Base-by-base conservation (phyloP, 2,329 filamentous ascomycete species). In the Blastomyces parvus region DNA sequence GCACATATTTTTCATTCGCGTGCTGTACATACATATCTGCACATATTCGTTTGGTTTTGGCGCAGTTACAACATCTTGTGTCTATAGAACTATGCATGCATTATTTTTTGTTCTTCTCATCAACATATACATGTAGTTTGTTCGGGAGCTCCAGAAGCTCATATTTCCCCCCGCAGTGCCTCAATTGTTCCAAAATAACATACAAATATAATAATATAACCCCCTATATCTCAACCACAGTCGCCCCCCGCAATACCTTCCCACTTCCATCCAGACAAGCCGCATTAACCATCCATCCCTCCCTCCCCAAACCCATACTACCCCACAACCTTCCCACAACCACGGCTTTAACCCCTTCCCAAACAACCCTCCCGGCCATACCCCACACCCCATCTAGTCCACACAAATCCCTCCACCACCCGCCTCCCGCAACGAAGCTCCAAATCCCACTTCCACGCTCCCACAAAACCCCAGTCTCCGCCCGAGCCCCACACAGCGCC, bases 241-340 rank as follows among this genome's bases (percentile, higher is more conserved):
- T 72, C 36, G 71, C 70, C 62, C 78, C 78, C 46, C 68, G 67
- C 62, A 78, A 65, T 53, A 67, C 65, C n/a, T 73, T 74, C 5
- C 71, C 73, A 59, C 72, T 71, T 30, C 71, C 69, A 68, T 77
- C 76, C 70, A 77, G 76, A 65, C 73, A 73, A 50, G 83, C 82
- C 17, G 86, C 85, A 74, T 88, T 88, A 2, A 88, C 80, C 79
- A 88, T 78, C 67, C 75, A 67, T 76, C 84, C 66, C 77, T 67
- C 66, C 46, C 62, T 48, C 17, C 66, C 66, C 58, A 67, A 46
- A 13, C 59, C 66, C 44, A 63, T 74, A 1, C 82, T 80, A 65
- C 83, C 79, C 84, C 84, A 88, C 14, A 84, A 76, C 59, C 78
- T 78, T 66, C 82, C 80, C 84, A 85, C 87, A 3, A 86, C 64